Conservation (phyloP, 148 eudicot genomes). For the Limonium bicolor region DNA sequence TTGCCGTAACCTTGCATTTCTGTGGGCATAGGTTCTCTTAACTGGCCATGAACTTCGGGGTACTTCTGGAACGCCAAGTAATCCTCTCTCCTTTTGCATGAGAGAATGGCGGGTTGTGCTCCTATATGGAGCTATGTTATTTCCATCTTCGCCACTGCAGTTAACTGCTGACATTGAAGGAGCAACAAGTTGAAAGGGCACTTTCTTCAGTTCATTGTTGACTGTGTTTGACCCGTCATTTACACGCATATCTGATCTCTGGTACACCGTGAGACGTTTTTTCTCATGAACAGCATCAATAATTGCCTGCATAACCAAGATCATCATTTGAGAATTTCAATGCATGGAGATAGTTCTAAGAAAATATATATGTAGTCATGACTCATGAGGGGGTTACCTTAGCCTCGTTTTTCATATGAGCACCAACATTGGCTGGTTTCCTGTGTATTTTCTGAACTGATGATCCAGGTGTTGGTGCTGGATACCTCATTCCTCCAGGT, state of each 20-base stretch:
- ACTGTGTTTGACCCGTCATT: constrained; percentile 2
- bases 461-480: constrained; percentile 23
- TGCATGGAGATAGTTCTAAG: not conserved
- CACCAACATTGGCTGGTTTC: constrained; percentile 23
- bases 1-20: constrained; percentile 14
- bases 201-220: constrained; percentile 2
- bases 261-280: constrained; percentile 3
- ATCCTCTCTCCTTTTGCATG: constrained; percentile 11
- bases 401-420: constrained; percentile 14
- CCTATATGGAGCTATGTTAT: not conserved
- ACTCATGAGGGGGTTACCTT: not conserved
- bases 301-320: constrained; percentile 1
- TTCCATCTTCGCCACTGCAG: constrained; percentile 7
- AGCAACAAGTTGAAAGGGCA: not conserved
- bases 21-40: constrained; percentile 3
- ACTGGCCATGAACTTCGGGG: constrained; percentile 7
- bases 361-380: not conserved
- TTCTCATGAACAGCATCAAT: constrained; percentile 5
- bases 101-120: not conserved
- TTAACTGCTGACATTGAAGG: constrained; percentile 18
- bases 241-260: constrained; percentile 1
- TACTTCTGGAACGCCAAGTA: constrained; percentile 10
- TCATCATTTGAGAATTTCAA: not conserved
- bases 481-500: constrained; percentile 41
- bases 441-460: constrained; percentile 21